Conservation (phyloP, 345 rosid species). For the Barbarea vulgaris region DNA sequence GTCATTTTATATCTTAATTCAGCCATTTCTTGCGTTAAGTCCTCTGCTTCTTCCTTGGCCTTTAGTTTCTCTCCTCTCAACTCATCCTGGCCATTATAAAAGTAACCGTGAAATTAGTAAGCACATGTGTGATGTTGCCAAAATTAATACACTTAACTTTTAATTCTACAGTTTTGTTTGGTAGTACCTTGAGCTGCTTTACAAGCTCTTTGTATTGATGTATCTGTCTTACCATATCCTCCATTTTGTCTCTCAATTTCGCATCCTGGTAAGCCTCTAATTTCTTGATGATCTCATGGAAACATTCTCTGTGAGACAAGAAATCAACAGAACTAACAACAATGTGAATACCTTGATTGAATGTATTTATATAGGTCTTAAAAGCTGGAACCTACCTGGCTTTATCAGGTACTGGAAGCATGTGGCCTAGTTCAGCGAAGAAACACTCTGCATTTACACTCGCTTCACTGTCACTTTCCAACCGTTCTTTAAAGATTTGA, state of each 20-base stretch:
- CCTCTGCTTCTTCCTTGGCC: conserved; percentile 72
- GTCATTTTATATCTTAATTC: conserved; percentile 79
- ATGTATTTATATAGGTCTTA: background rate
- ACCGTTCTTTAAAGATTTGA: conserved; percentile 46
- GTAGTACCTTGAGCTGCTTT: conserved; percentile 55
- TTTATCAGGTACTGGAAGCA: background rate
- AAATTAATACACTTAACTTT: background rate
- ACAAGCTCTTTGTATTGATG: conserved; percentile 55
- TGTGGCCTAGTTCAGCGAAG: background rate
- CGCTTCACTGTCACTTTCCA: conserved; percentile 39
- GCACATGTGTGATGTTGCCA: background rate
- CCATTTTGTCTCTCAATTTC: conserved; percentile 44
- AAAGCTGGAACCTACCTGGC: conserved; percentile 1
- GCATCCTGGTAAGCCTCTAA: conserved; percentile 41
- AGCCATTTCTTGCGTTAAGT: conserved; percentile 87
- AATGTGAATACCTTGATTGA: background rate
- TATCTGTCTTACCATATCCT: conserved; percentile 54
- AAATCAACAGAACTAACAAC: background rate
- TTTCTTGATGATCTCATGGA: conserved; percentile 46
- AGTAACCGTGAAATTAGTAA: background rate
- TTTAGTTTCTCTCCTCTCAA: conserved; percentile 19
- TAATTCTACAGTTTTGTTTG: background rate
- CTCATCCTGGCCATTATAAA: conserved; percentile 14
- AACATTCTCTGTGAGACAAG: conserved; percentile 41
- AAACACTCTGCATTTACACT: conserved; percentile 23